A percentile compares a stretch with the other conserved stretches of the same genome.
phyloP scores from a whole-genome alignment of 805 yeast species.

The Saccharomycopsis oosterbeekiorum region DNA sequence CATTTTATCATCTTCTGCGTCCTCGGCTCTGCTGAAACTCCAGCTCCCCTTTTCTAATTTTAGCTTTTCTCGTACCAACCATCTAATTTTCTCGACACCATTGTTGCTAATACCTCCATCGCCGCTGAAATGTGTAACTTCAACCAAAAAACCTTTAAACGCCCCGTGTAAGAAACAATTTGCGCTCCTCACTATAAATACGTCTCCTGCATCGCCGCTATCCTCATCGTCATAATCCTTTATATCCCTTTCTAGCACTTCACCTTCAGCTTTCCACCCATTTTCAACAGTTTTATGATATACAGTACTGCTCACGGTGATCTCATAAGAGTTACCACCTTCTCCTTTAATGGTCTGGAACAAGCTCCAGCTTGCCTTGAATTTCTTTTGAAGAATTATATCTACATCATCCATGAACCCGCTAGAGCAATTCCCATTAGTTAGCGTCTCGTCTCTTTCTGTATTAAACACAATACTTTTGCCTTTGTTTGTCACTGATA shows the following conservation, averaged over 20 bases:
- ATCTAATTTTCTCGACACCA: slow-evolving; percentile 22
- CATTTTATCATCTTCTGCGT: slow-evolving; percentile 8
- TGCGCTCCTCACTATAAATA: slow-evolving; percentile 46
- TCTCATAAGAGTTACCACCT: slow-evolving; percentile 56
- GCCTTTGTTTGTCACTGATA: slow-evolving; percentile 37
- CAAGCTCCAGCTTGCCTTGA: slow-evolving; percentile 61
- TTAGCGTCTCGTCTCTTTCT: slow-evolving; percentile 22
- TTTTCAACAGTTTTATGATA: slow-evolving; percentile 20
- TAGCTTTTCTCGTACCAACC: slow-evolving; percentile 25
- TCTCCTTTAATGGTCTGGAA: slow-evolving; percentile 67
- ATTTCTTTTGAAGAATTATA: slow-evolving; percentile 40
- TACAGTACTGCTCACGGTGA: slow-evolving; percentile 26
- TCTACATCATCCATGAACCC: slow-evolving; percentile 52
- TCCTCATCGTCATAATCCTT: neutral
- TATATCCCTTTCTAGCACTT: neutral
- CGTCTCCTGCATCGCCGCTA: neutral
- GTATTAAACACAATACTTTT: slow-evolving; percentile 1
- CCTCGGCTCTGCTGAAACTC: slow-evolving; percentile 27
- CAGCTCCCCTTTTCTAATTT: slow-evolving; percentile 29
- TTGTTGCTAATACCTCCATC: neutral
- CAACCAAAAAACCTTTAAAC: slow-evolving; percentile 61
- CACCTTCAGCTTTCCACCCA: slow-evolving; percentile 12
- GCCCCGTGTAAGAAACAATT: slow-evolving; percentile 67
- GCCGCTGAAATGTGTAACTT: slow-evolving; percentile 26
- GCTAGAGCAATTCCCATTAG: slow-evolving; percentile 43